Conservation (phyloP, 768 basidiomycete species). For the Boletus rufocinnamomeus region DNA sequence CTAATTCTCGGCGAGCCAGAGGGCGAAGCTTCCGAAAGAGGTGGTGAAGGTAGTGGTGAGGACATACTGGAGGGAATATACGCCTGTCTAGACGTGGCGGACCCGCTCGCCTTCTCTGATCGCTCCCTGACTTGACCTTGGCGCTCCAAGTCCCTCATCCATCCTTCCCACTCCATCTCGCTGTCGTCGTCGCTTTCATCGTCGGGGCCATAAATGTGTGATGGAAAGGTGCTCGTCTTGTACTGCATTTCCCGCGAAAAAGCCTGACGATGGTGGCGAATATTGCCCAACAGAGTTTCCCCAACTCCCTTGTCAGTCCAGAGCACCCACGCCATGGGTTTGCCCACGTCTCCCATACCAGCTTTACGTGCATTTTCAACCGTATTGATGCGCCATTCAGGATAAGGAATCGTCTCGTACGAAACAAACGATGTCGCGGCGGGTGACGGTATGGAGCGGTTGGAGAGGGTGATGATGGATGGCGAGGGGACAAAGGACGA, state of each 20-base stretch:
- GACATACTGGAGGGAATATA: not conserved
- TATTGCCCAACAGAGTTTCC: conserved; percentile 23
- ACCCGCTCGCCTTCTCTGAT: conserved; percentile 1
- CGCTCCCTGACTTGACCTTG: conserved; percentile 30
- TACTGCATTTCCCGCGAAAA: conserved; percentile 29
- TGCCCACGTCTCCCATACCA: conserved; percentile 58
- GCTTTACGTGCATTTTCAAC: conserved; percentile 54
- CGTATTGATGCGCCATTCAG: conserved; percentile 62
- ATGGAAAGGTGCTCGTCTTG: conserved; percentile 10
- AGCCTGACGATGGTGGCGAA: conserved; percentile 24
- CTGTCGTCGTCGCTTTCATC: conserved; percentile 45
- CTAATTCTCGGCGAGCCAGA: conserved; percentile 24
- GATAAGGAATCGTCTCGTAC: conserved; percentile 51
- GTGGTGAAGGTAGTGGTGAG: conserved; percentile 28
- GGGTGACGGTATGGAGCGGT: conserved; percentile 13
- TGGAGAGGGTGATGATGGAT: conserved; percentile 62
- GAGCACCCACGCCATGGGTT: conserved; percentile 52
- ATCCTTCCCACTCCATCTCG: conserved; percentile 69
- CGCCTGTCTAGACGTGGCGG: not conserved
- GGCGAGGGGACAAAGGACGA: conserved; percentile 46
- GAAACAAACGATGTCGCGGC: conserved; percentile 26
- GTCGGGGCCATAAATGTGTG: conserved; percentile 25
- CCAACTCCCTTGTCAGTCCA: conserved; percentile 33
- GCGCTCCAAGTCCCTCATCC: conserved; percentile 58
- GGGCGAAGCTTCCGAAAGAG: conserved; percentile 30